phyloP scores from a whole-genome alignment of 208 protist genomes.

The Herpetomonas muscarum region DNA sequence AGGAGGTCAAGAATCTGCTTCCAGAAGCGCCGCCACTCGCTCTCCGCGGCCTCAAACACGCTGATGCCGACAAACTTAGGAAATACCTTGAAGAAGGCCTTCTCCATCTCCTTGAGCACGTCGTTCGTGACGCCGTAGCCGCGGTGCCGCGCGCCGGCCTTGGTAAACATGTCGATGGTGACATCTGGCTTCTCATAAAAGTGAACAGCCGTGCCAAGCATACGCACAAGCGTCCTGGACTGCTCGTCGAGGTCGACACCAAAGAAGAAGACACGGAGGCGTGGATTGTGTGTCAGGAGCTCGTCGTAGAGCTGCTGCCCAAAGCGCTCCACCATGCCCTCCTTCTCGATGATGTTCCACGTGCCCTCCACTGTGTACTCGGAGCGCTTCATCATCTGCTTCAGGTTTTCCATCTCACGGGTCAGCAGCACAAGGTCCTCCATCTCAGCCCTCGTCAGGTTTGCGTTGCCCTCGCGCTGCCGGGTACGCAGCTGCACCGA shows the following conservation, averaged over 20 bases:
- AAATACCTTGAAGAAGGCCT: conserved; percentile 70
- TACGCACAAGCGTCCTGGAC: conserved; percentile 44
- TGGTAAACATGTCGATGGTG: conserved; percentile 53
- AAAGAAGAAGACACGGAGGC: conserved; percentile 54
- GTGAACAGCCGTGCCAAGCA: conserved; percentile 63
- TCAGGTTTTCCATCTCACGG: conserved; percentile 57
- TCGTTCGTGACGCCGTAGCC: conserved; percentile 54
- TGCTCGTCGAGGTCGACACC: conserved; percentile 62
- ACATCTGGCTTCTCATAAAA: conserved; percentile 62
- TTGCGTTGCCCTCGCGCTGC: conserved; percentile 31
- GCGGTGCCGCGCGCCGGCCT: conserved; percentile 58
- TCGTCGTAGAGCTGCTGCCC: conserved; percentile 59
- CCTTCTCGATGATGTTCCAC: conserved; percentile 58
- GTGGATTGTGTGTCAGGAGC: conserved; percentile 40
- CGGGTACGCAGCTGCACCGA: conserved; percentile 37
- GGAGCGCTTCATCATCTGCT: conserved; percentile 41
- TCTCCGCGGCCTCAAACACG: conserved; percentile 42
- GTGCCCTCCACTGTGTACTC: conserved; percentile 58
- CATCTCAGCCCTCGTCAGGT: conserved; percentile 50
- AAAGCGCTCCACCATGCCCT: conserved; percentile 47
- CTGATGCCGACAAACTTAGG: conserved; percentile 59
- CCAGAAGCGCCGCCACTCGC: conserved; percentile 75
- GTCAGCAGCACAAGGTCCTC: conserved; percentile 54
- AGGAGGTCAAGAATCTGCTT: conserved; percentile 41
- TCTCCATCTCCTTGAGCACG: conserved; percentile 47